Evolutionary conservation across 2,329 filamentous ascomycete genomes (phyloP).

Genomic region (Colletotrichum kahawae): DNA sequence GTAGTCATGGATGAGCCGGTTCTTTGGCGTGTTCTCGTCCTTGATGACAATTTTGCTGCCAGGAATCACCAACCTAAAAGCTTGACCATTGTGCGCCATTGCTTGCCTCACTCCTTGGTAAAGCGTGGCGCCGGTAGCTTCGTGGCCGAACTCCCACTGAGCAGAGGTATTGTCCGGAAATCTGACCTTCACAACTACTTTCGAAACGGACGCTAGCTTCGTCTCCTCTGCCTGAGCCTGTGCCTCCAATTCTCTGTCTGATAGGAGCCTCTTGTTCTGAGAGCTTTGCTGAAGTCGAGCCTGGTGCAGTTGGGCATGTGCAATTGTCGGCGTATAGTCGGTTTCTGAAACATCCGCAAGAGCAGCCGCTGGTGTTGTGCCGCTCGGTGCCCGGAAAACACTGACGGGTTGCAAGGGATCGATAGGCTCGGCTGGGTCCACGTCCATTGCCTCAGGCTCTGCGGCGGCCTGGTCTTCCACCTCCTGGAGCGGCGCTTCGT

Average conservation of each 20-base stretch:
- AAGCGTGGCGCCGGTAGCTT: conserved; percentile 72
- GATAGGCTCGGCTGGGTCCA: conserved; percentile 24
- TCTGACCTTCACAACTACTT: conserved; percentile 78
- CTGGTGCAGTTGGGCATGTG: conserved; percentile 78
- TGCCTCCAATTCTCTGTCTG: conserved; percentile 80
- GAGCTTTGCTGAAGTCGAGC: conserved; percentile 64
- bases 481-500: background rate
- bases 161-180: conserved; percentile 87
- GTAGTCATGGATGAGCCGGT: conserved; percentile 73
- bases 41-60: conserved; percentile 55
- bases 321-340: conserved; percentile 79
- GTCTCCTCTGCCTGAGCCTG: conserved; percentile 70
- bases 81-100: conserved; percentile 67
- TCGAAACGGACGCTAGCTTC: conserved; percentile 68
- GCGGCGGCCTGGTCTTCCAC: background rate
- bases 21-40: conserved; percentile 50
- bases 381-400: conserved; percentile 80
- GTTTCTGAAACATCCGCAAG: conserved; percentile 68
- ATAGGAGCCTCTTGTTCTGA: conserved; percentile 79
- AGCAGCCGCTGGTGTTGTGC: conserved; percentile 77
- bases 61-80: conserved; percentile 75
- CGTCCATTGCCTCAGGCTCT: conserved; percentile 31
- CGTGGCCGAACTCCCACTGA: conserved; percentile 71
- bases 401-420: conserved; percentile 59
- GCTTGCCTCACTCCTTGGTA: conserved; percentile 77